Base-by-base conservation (phyloP, 306 rosid genomes). In the Alnus glutinosa region DNA sequence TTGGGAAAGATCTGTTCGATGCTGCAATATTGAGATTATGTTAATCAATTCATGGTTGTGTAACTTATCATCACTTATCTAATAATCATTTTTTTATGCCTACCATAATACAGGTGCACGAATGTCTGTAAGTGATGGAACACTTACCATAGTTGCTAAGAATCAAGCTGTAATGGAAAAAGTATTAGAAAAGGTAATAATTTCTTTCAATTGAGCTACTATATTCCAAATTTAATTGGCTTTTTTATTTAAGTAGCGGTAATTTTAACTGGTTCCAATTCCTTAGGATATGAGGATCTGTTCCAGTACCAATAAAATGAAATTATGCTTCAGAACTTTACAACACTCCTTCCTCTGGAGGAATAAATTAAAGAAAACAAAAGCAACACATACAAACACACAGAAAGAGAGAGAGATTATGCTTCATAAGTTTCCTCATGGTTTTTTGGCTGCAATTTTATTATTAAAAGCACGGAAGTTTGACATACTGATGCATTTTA, bases 61-160 rank as follows among this genome's bases (percentile, higher is more conserved):
- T 71, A 52, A 73, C 34, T 23, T 72, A 48, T 51, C 39, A 13
- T 7, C 47, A 69, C 54, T 42, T 70, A 54, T 61, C 77, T 52
- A 73, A 76, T 89, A 55, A 79, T 76, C 37, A 55, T 77, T 68
- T 61, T 34, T 81, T 46, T 79, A 70, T 79, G 55, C 39, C 68
- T 52, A 37, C 74, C 48, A 55, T 76, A 68, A 72, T 37, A 66
- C 90, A 95, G 98, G 98, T 86, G 97, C 90, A 66, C 90, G 98
- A 54, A 77, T 95, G 52, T 91, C 97, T 9, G 96, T 95, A 28
- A 89, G 90, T n/a, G 98, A 92, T 83, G 97, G 96, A 81, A 83
- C 97, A 58, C 94, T 95, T 75, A 95, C 98, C 61, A 76, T 95
- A 81, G 83, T 87, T 80, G 93, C 97, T 50, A 95, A 92, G 85